Conservation (phyloP, 768 basidiomycete species). For the Amanita molliuscula region DNA sequence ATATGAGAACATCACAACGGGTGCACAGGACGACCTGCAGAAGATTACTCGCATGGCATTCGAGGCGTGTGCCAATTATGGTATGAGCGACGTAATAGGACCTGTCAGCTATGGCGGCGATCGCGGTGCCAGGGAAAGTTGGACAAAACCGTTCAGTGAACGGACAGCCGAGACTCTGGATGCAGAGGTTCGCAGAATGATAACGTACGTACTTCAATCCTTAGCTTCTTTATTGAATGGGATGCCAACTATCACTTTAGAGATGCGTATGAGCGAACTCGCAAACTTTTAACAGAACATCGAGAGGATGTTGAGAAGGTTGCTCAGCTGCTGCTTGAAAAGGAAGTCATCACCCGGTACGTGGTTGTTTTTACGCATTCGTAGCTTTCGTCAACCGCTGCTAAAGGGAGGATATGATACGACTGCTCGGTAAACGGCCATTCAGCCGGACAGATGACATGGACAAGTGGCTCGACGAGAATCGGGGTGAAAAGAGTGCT, state of each 20-base stretch:
- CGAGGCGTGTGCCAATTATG: constrained; percentile 91
- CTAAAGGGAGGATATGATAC: constrained; percentile 78
- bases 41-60: constrained; percentile 99
- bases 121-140: constrained; percentile 72
- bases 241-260: constrained; percentile 20
- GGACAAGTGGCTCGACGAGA: constrained; percentile 94
- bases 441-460: constrained; percentile 82
- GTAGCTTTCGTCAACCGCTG: constrained; percentile 2
- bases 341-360: constrained; percentile 91
- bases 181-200: constrained; percentile 89
- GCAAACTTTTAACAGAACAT: constrained; percentile 68
- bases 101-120: constrained; percentile 95
- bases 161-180: constrained; percentile 94
- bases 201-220: constrained; percentile 36
- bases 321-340: constrained; percentile 80
- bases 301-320: constrained; percentile 89
- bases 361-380: constrained; percentile 13
- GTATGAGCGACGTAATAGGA: constrained; percentile 92
- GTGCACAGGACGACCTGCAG: constrained; percentile 95
- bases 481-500: constrained; percentile 54
- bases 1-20: constrained; percentile 84
- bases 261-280: constrained; percentile 77
- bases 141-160: constrained; percentile 98
- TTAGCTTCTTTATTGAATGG: constrained; percentile 3
- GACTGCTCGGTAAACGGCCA: constrained; percentile 72